Evolutionary conservation across 257 asterid species (phyloP), one percentile per base, ranked within the genome.

Genomic region (Fraxinus quadrangulata): DNA sequence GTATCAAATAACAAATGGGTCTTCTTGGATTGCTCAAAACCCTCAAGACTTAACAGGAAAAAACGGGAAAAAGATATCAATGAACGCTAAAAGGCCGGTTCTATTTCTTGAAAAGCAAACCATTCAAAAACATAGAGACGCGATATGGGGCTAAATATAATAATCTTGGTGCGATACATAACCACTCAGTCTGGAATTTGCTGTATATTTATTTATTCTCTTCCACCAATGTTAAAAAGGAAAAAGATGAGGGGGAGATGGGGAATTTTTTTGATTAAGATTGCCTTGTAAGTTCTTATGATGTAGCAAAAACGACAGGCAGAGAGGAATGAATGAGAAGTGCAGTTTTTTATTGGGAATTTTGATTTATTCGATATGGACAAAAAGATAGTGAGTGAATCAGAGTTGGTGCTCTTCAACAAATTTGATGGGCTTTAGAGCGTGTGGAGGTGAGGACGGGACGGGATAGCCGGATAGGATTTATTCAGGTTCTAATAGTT

Each of bases 241-340:
- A 82, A 75, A 40, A 47, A 71, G 72, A 77, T 4, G 78, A 74
- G 63, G 13, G 6, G 13, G 37, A 54, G 26, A 68, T 39, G 28
- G 71, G 70, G 68, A 61, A 83, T 80, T 72, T 73, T 28, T 16
- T 63, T 26, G 33, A 26, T 9, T 63, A 23, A 10, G 26, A 5
- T 23, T 23, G 68, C 85, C 67, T 82, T 71, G 34, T 68, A 75
- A 79, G 61, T 78, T 75, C 69, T 65, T 72, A 75, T 59, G 85
- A 78, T 72, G 85, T 0, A 31, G 78, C 84, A 77, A 66, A 83
- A 75, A 81, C 77, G 86, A 86, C 80, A 73, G 82, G 80, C 83
- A 54, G 61, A 59, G 80, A 51, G 65, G 85, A 80, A 81, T 47
- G 84, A 74, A 82, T 81, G 80, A 72, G 80, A 74, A 80, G 80